Evolutionary conservation across 345 rosid genomes (phyloP).

Genomic region (Heritiera littoralis): DNA sequence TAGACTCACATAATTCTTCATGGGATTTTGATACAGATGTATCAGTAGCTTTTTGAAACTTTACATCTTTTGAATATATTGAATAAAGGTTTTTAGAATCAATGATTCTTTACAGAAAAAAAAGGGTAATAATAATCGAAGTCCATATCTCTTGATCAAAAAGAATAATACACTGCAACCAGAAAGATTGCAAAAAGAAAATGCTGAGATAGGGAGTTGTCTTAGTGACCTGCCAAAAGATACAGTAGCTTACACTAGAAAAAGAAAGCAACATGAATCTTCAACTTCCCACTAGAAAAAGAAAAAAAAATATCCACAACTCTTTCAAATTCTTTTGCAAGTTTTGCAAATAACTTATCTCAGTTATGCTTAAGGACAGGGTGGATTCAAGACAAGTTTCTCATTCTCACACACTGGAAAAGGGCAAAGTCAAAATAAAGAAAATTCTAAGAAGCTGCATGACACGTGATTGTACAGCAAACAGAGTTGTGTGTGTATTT

Average conservation of each 20-base stretch:
- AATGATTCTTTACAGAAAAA: background rate
- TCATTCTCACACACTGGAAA: conserved; percentile 16
- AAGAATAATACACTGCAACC: background rate
- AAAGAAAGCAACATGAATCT: background rate
- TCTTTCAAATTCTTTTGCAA: background rate
- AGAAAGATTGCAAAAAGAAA: conserved; percentile 8
- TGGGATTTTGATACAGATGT: background rate
- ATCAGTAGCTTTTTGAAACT: background rate
- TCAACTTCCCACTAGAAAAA: background rate
- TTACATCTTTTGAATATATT: background rate
- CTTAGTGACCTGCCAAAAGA: background rate
- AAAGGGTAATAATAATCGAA: background rate
- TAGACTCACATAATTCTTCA: background rate
- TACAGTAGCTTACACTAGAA: background rate
- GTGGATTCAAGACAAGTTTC: conserved; percentile 16
- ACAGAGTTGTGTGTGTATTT: conserved; percentile 1
- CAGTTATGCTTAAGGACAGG: background rate
- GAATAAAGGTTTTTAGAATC: background rate
- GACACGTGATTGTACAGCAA: conserved; percentile 8
- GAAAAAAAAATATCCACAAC: background rate
- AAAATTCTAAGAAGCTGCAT: conserved; percentile 14
- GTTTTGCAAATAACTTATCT: conserved; percentile 8
- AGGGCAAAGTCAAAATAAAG: background rate
- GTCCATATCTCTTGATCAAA: background rate
- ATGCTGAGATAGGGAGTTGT: background rate